phyloP scores from a whole-genome alignment of 2,329 filamentous ascomycete genomes.

The Penicillium sp. region DNA sequence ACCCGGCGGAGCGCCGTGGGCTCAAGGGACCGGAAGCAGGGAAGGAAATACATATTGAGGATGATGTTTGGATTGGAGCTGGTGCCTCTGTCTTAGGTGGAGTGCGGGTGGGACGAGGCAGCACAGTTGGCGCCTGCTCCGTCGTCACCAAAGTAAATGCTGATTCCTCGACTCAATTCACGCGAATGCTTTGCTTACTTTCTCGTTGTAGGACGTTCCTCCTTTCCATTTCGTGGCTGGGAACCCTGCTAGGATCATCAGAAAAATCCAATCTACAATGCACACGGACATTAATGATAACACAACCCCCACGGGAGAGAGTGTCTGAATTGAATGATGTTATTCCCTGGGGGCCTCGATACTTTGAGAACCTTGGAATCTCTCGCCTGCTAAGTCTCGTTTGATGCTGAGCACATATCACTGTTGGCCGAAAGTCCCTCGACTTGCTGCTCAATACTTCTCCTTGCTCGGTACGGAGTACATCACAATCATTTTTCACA shows the following conservation, averaged over 20 bases:
- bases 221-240: background rate
- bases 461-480: no score
- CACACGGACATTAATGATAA: background rate
- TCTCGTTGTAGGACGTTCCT: background rate
- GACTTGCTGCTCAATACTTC: no score
- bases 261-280: conserved; percentile 1
- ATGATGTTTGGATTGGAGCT: background rate
- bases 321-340: background rate
- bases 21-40: background rate
- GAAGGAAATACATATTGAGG: background rate
- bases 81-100: background rate
- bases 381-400: no score
- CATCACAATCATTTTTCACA: no score
- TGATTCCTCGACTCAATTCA: background rate
- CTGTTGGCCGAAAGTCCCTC: no score
- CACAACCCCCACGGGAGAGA: background rate
- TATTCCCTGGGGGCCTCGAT: no score
- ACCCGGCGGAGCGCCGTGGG: background rate
- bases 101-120: conserved; percentile 1
- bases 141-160: background rate
- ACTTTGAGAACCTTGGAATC: no score
- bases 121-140: background rate
- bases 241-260: background rate
- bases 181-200: background rate
- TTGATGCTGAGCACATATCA: no score